Percentiles rank a stretch among this genome's conserved stretches.
phyloP scores from a whole-genome alignment of 768 basidiomycete genomes.

The Serendipita sp. region DNA sequence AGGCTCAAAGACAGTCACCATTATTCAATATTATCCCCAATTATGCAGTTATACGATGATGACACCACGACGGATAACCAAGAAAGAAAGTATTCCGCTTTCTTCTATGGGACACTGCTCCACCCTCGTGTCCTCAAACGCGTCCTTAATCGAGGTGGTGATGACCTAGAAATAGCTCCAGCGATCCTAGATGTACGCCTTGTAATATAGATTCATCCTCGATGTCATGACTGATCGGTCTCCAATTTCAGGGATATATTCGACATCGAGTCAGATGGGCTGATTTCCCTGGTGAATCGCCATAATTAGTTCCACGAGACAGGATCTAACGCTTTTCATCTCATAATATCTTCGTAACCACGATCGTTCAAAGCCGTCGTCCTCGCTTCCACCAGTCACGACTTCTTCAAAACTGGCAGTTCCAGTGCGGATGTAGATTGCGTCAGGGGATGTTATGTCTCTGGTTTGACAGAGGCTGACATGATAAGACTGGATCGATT shows the following conservation, averaged over 20 bases:
- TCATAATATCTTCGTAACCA: background rate
- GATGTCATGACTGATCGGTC: no score
- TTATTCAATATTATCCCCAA: no score
- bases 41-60: no score
- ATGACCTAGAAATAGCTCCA: slow-evolving; percentile 18
- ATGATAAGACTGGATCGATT: background rate
- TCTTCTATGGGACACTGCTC: slow-evolving; percentile 27
- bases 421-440: background rate
- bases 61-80: no score
- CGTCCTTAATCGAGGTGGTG: slow-evolving; percentile 19
- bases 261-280: background rate
- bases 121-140: slow-evolving; percentile 21
- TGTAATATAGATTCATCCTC: background rate
- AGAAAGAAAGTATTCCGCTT: slow-evolving; percentile 11
- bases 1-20: no score
- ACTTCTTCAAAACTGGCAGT: background rate
- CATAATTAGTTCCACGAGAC: background rate
- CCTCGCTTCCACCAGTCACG: background rate
- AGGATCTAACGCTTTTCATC: background rate
- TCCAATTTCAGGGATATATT: background rate
- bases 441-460: background rate
- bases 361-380: background rate
- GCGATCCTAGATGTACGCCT: slow-evolving; percentile 17
- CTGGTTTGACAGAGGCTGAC: background rate
- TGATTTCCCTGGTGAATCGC: background rate